A percentile compares a stretch with the other conserved stretches of the same genome.
Evolutionary conservation across 306 rosid species (phyloP).

Genomic region (Alnus rubra): DNA sequence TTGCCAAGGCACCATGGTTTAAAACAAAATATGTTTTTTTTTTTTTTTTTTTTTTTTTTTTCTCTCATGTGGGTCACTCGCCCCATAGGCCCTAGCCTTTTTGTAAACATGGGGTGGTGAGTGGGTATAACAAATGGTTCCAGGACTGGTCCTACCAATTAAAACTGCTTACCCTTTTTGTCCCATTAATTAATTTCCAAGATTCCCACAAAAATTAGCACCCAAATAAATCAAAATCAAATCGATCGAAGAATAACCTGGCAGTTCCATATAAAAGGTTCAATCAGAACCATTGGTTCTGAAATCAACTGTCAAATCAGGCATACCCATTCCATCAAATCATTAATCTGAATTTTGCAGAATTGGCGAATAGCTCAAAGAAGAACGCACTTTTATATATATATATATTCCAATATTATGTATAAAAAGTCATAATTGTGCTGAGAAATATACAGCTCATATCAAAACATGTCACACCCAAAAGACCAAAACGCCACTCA

Average conservation of each 20-base stretch:
- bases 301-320: background rate
- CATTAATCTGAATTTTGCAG: background rate
- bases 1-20: background rate
- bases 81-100: background rate
- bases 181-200: constrained; percentile 4
- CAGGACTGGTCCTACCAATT: constrained; percentile 25
- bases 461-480: background rate
- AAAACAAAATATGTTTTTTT: background rate
- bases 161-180: constrained; percentile 18
- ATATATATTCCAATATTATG: background rate
- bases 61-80: background rate
- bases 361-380: background rate
- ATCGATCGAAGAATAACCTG: background rate
- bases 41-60: no score
- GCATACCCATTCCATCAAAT: background rate
- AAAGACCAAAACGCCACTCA: background rate
- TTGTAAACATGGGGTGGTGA: constrained; percentile 18
- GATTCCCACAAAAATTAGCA: constrained; percentile 27
- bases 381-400: background rate
- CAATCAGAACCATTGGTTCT: background rate
- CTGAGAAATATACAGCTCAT: constrained; percentile 2
- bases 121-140: constrained; percentile 30
- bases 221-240: background rate
- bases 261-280: background rate
- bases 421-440: background rate